Percentiles rank a stretch among this genome's conserved stretches.
Conservation (phyloP, 2,329 filamentous ascomycete genomes). For the Talaromyces sp. region DNA sequence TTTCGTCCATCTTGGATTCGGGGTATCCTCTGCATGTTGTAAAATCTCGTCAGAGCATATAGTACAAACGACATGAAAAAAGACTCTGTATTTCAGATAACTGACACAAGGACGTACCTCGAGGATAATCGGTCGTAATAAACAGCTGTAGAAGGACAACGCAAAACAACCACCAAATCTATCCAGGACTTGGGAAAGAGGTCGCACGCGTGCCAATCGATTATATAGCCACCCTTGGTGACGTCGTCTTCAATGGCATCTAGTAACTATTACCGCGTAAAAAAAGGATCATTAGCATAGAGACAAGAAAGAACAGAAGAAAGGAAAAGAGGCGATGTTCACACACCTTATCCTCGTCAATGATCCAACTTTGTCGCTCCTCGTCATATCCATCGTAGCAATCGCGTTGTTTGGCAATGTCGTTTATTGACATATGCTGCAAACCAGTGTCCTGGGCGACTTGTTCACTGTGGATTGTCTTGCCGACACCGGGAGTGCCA, state of each 20-base stretch:
- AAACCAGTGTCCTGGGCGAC: slow-evolving; percentile 71
- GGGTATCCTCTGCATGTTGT: slow-evolving; percentile 61
- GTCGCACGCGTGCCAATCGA: slow-evolving; percentile 98
- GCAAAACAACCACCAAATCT: slow-evolving; percentile 86
- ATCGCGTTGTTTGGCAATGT: slow-evolving; percentile 79
- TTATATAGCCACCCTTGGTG: slow-evolving; percentile 72
- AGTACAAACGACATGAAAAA: too few relatives aligned
- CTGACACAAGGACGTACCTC: slow-evolving; percentile 57
- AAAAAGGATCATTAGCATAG: slow-evolving; percentile 8
- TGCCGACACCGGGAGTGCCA: slow-evolving; percentile 91
- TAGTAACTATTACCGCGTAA: slow-evolving; percentile 54
- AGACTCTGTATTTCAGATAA: too few relatives aligned
- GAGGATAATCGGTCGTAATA: slow-evolving; percentile 78
- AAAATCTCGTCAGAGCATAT: neutral
- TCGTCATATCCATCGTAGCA: slow-evolving; percentile 88
- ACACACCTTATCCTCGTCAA: slow-evolving; percentile 88
- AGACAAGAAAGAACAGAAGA: neutral
- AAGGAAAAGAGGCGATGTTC: neutral
- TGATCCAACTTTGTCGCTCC: slow-evolving; percentile 79
- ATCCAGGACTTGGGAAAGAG: slow-evolving; percentile 91
- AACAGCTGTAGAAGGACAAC: slow-evolving; percentile 67
- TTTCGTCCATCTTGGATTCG: slow-evolving; percentile 87
- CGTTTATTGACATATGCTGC: slow-evolving; percentile 80
- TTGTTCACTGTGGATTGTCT: slow-evolving; percentile 84
- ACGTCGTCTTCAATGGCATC: slow-evolving; percentile 83